phyloP scores from a whole-genome alignment of 352 stramenopile genomes.

The Pythium sp. region DNA sequence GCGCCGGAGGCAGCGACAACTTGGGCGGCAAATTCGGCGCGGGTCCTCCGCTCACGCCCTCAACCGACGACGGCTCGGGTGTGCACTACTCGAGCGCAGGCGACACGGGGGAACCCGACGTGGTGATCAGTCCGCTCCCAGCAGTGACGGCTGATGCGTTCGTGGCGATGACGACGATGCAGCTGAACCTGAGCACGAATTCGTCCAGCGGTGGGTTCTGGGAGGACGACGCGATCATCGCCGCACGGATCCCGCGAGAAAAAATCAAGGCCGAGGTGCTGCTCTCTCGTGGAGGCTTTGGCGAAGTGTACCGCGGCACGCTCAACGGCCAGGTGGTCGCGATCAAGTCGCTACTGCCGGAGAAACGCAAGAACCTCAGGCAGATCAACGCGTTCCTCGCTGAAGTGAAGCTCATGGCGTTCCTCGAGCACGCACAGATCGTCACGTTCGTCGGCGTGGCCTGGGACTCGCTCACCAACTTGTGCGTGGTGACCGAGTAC shows the following conservation, averaged over 20 bases:
- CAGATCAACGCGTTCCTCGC: slow-evolving; percentile 42
- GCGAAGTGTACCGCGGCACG: slow-evolving; percentile 39
- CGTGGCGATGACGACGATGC: slow-evolving; percentile 6
- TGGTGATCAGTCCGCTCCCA: not conserved
- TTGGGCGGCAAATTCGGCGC: not conserved
- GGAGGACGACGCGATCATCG: slow-evolving; percentile 40
- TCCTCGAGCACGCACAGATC: slow-evolving; percentile 39
- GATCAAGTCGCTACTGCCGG: slow-evolving; percentile 45
- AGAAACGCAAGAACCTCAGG: slow-evolving; percentile 25
- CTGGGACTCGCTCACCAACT: slow-evolving; percentile 35
- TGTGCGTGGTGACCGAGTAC: slow-evolving; percentile 38
- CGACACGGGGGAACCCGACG: not conserved
- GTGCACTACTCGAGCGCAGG: not conserved
- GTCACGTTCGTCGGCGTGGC: slow-evolving; percentile 42
- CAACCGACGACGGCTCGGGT: slow-evolving; percentile 3
- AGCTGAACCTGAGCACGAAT: not conserved
- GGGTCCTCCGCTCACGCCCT: slow-evolving; percentile 9
- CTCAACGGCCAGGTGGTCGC: slow-evolving; percentile 40
- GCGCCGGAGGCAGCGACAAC: not conserved
- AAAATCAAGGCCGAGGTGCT: slow-evolving; percentile 23
- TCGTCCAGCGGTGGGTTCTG: slow-evolving; percentile 22
- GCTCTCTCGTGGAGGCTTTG: slow-evolving; percentile 39
- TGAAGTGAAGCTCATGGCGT: slow-evolving; percentile 47
- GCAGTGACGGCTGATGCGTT: not conserved
- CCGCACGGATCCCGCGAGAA: slow-evolving; percentile 31